A percentile compares a stretch with the other conserved stretches of the same genome.
phyloP scores from a whole-genome alignment of 1,139 yeast genomes.

The Geotrichum fermentans region DNA sequence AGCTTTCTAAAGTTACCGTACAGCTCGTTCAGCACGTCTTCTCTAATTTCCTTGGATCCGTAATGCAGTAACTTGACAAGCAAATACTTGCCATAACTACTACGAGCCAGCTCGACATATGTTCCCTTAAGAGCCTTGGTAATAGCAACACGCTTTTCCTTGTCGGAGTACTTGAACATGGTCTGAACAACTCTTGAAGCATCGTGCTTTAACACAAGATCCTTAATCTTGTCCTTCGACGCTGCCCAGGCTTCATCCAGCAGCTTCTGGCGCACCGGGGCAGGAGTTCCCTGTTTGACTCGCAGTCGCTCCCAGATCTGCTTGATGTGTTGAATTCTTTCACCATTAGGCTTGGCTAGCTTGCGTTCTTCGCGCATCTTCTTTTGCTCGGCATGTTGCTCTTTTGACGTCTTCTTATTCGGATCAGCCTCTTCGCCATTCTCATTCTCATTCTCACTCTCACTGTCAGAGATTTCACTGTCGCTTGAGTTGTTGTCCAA shows the following conservation, averaged over 20 bases:
- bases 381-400: slow-evolving; percentile 80
- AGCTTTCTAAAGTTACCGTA: slow-evolving; percentile 87
- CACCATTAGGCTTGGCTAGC: slow-evolving; percentile 78
- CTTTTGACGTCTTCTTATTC: slow-evolving; percentile 44
- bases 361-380: slow-evolving; percentile 76
- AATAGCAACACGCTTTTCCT: slow-evolving; percentile 71
- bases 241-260: slow-evolving; percentile 83
- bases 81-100: slow-evolving; percentile 89
- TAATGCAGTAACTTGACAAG: slow-evolving; percentile 86
- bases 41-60: slow-evolving; percentile 78
- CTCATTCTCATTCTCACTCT: slow-evolving; percentile 31
- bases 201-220: slow-evolving; percentile 90
- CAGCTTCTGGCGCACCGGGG: slow-evolving; percentile 69
- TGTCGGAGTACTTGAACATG: slow-evolving; percentile 76
- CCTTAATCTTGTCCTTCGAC: slow-evolving; percentile 70
- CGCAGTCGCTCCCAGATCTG: slow-evolving; percentile 87
- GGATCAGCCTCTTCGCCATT: slow-evolving; percentile 24
- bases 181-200: slow-evolving; percentile 96
- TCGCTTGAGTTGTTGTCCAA: slow-evolving; percentile 34
- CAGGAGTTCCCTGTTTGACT: slow-evolving; percentile 76
- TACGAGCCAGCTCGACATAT: slow-evolving; percentile 78
- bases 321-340: slow-evolving; percentile 79
- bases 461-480: slow-evolving; percentile 27
- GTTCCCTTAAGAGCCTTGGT: slow-evolving; percentile 68
- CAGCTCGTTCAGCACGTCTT: slow-evolving; percentile 69